A percentile compares a stretch with the other conserved stretches of the same genome.
Evolutionary conservation across 148 eudicot genomes (phyloP).

Genomic region (Camellia sinensis): DNA sequence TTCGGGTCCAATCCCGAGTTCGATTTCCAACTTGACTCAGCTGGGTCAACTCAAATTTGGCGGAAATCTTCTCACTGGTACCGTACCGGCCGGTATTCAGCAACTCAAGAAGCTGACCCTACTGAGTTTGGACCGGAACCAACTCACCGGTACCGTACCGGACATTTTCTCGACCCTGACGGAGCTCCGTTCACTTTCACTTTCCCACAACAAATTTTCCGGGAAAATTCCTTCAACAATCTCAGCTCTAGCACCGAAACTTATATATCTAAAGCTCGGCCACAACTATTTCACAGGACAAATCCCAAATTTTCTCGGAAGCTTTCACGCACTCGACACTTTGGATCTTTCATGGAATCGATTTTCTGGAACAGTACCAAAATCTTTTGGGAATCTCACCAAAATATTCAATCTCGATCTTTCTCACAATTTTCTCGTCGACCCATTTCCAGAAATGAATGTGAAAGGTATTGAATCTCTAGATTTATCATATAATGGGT

Average conservation of each 20-base stretch:
- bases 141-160: constrained; percentile 38
- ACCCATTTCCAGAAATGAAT: no score
- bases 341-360: no score
- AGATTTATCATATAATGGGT: no score
- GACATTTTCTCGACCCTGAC: constrained; percentile 37
- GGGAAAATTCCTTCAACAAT: constrained; percentile 44
- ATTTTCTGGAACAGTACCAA: no score
- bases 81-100: constrained; percentile 30
- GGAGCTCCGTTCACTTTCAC: constrained; percentile 21
- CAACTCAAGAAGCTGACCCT: constrained; percentile 27
- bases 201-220: constrained; percentile 42
- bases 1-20: constrained; percentile 42
- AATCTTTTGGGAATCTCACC: no score
- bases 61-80: constrained; percentile 40
- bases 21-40: constrained; percentile 37
- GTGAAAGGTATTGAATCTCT: no score
- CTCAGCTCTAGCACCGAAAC: constrained; percentile 24
- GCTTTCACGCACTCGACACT: constrained; percentile 10
- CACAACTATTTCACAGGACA: constrained; percentile 40
- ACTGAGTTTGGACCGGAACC: constrained; percentile 30
- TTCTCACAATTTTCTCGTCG: no score
- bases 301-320: constrained; percentile 53
- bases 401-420: no score
- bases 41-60: constrained; percentile 38
- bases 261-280: constrained; percentile 30